These are phyloP conservation scores for Rhytidiadelphus loreus DNA, from an alignment of 225 moss, liverwort and hornwort species.

Conservation along the genomic window DNA sequence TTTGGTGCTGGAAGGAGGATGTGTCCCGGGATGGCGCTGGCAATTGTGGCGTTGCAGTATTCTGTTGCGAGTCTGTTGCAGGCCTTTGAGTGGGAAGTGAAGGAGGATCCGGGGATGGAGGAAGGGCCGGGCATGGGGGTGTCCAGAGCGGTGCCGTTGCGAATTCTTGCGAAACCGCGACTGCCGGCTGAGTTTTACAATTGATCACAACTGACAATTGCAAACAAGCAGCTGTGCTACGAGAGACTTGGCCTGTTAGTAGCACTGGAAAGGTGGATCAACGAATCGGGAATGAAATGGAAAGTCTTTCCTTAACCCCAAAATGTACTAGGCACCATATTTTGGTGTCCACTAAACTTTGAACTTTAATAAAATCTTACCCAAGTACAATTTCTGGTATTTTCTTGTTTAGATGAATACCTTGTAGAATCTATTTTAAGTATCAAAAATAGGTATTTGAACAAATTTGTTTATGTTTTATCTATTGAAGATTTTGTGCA, in stretches of 20 bases:
- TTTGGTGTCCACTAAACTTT: too few relatives aligned
- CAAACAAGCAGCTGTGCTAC: not conserved
- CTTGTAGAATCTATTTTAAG: too few relatives aligned
- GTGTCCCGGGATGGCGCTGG: not conserved
- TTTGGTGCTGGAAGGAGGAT: not conserved
- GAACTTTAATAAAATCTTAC: too few relatives aligned
- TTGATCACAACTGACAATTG: not conserved
- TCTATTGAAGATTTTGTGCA: too few relatives aligned
- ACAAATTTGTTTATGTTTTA: too few relatives aligned
- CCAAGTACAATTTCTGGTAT: too few relatives aligned
- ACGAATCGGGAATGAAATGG: not conserved
- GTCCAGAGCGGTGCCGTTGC: not conserved
- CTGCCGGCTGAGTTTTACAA: not conserved
- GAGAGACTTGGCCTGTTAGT: not conserved
- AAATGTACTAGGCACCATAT: too few relatives aligned
- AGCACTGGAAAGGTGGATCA: not conserved
- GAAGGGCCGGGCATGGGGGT: not conserved
- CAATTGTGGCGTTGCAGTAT: not conserved
- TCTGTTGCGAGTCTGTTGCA: not conserved
- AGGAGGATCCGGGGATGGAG: not conserved
- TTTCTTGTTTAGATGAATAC: too few relatives aligned
- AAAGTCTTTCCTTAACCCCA: too few relatives aligned
- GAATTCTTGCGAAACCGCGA: not conserved
- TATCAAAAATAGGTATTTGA: too few relatives aligned
- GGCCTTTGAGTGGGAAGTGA: not conserved